Evolutionary conservation across 2,329 filamentous ascomycete species (phyloP).

Genomic region (Alternaria brassicae): DNA sequence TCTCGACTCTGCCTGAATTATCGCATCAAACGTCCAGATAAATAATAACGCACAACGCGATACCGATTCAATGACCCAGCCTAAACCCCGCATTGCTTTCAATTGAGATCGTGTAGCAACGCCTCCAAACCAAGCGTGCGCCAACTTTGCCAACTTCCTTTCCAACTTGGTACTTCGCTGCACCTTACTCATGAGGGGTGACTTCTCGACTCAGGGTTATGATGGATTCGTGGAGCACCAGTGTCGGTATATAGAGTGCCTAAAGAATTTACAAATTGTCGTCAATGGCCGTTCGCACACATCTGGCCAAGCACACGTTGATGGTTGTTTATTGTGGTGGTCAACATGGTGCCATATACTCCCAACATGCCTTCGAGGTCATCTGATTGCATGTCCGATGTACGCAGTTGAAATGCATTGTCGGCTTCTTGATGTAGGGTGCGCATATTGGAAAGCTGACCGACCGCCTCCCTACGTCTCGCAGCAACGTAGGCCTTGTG

Average conservation of each 20-base stretch:
- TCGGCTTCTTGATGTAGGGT: conserved; percentile 27
- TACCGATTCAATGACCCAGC: no score
- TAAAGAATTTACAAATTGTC: neutral
- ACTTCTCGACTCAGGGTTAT: neutral
- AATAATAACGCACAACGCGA: no score
- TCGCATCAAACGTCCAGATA: neutral
- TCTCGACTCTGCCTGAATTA: neutral
- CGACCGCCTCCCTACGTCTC: conserved; percentile 27
- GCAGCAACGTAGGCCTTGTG: conserved; percentile 8
- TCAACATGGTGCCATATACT: conserved; percentile 16
- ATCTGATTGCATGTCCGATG: conserved; percentile 22
- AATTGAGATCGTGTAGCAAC: no score
- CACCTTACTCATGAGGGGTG: neutral
- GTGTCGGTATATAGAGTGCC: neutral
- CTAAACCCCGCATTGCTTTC: neutral
- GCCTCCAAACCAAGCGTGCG: neutral
- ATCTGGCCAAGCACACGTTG: conserved; percentile 21
- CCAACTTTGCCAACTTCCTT: neutral
- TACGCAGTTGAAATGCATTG: conserved; percentile 26
- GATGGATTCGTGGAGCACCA: neutral
- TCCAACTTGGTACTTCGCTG: neutral
- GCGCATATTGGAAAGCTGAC: conserved; percentile 25
- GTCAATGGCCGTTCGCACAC: neutral
- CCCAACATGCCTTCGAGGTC: conserved; percentile 31
- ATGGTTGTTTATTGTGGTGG: conserved; percentile 24